phyloP scores from a whole-genome alignment of 768 basidiomycete species.

The Ephemerocybe angulata region DNA sequence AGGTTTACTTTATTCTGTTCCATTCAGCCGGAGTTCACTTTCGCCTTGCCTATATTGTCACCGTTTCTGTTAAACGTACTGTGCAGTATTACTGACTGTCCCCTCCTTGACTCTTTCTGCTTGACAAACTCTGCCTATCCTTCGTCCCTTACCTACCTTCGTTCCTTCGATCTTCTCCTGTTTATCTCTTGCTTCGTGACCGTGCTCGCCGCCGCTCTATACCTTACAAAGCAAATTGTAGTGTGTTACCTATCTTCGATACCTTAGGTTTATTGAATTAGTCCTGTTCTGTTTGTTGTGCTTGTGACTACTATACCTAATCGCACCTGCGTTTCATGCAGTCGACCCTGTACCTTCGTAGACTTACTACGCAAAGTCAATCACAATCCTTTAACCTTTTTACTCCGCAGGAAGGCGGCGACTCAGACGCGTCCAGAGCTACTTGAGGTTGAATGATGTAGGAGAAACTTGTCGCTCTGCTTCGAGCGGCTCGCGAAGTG shows the following conservation, averaged over 20 bases:
- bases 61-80: no score
- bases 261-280: background rate
- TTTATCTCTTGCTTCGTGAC: background rate
- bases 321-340: background rate
- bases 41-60: no score
- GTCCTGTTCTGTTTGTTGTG: background rate
- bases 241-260: background rate
- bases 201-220: background rate
- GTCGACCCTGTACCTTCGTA: no score
- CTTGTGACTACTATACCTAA: background rate
- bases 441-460: no score
- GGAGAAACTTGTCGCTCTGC: no score
- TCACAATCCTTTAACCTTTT: no score
- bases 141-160: background rate
- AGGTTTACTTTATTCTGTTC: no score
- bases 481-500: no score
- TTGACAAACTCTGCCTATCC: background rate
- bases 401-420: no score
- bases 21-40: no score
- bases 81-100: background rate
- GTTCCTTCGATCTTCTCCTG: background rate
- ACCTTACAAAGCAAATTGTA: conserved; percentile 12
- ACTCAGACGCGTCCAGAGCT: no score
- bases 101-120: background rate
- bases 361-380: no score